Evolutionary conservation across 768 basidiomycete genomes (phyloP).

Genomic region (Russula emetica): DNA sequence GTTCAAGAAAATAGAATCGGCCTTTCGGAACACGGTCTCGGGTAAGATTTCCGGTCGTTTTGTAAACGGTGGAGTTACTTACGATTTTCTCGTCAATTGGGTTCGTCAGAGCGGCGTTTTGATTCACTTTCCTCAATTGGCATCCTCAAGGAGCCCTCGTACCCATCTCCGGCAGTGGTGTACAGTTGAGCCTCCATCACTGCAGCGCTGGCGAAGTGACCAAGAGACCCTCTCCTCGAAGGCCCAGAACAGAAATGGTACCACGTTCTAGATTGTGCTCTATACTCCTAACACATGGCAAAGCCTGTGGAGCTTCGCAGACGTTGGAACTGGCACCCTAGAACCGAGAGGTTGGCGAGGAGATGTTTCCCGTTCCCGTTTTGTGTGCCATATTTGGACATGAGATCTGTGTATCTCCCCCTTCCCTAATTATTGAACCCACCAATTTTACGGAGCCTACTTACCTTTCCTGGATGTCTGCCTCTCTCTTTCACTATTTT

Average conservation of each 20-base stretch:
- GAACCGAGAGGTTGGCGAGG: neutral
- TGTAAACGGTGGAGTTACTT: constrained; percentile 7
- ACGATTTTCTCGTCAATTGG: neutral
- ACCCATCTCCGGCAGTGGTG: neutral
- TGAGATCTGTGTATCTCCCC: constrained; percentile 6
- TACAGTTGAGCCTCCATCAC: neutral
- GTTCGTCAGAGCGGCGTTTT: constrained; percentile 14
- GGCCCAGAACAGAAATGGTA: constrained; percentile 5
- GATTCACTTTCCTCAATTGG: constrained; percentile 14
- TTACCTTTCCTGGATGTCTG: constrained; percentile 24
- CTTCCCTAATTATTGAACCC: constrained; percentile 22
- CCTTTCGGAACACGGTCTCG: neutral
- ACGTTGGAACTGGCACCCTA: constrained; percentile 8
- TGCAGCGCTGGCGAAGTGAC: constrained; percentile 12
- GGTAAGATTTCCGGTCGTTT: neutral
- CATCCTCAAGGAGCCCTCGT: constrained; percentile 11
- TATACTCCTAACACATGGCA: constrained; percentile 6
- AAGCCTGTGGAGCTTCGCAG: constrained; percentile 10
- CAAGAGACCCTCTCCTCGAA: neutral
- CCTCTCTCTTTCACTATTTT: constrained; percentile 31
- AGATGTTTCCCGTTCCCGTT: constrained; percentile 6
- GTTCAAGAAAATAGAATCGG: neutral
- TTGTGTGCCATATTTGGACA: constrained; percentile 11
- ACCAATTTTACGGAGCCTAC: constrained; percentile 31
- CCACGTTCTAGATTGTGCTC: constrained; percentile 12